These are phyloP conservation scores for Lentinus tigrinus DNA, from an alignment of 768 basidiomycete species.

Conservation along the genomic window DNA sequence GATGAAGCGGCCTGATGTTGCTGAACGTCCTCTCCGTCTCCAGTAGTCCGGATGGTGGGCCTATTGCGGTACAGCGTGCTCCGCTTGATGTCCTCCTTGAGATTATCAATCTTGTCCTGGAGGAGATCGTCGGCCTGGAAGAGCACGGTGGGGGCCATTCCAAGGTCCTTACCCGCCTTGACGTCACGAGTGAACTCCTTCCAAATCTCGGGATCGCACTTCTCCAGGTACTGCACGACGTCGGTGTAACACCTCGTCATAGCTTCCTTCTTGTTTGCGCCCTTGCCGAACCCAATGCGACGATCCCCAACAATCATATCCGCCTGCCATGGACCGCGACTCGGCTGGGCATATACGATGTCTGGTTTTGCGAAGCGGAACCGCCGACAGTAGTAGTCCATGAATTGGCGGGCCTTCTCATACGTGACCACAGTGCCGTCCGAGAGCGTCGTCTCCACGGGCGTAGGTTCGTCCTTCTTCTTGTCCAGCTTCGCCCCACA, in stretches of 20 bases:
- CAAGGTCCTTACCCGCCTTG: constrained; percentile 66
- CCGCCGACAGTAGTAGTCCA: constrained; percentile 90
- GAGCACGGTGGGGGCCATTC: constrained; percentile 65
- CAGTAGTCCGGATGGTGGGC: constrained; percentile 30
- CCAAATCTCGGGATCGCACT: constrained; percentile 83
- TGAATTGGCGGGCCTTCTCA: constrained; percentile 81
- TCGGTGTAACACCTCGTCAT: constrained; percentile 79
- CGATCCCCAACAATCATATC: constrained; percentile 74
- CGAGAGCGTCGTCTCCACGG: constrained; percentile 42
- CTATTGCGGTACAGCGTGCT: constrained; percentile 67
- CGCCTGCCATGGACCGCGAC: constrained; percentile 58
- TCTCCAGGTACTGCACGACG: constrained; percentile 82
- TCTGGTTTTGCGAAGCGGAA: constrained; percentile 76
- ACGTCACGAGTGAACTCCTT: constrained; percentile 58
- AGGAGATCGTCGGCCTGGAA: constrained; percentile 64
- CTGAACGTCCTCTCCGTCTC: neutral
- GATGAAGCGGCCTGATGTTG: constrained; percentile 10
- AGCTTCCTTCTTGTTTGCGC: constrained; percentile 68
- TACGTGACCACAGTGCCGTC: constrained; percentile 65
- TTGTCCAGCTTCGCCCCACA: constrained; percentile 8
- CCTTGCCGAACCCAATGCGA: constrained; percentile 79
- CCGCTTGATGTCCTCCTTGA: constrained; percentile 64
- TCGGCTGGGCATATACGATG: constrained; percentile 46
- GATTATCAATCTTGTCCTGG: constrained; percentile 67
- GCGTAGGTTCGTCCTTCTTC: constrained; percentile 7